A percentile compares a stretch with the other conserved stretches of the same genome.
Evolutionary conservation across 352 stramenopile genomes (phyloP).

Genomic region (Globisporangium carolinianum): DNA sequence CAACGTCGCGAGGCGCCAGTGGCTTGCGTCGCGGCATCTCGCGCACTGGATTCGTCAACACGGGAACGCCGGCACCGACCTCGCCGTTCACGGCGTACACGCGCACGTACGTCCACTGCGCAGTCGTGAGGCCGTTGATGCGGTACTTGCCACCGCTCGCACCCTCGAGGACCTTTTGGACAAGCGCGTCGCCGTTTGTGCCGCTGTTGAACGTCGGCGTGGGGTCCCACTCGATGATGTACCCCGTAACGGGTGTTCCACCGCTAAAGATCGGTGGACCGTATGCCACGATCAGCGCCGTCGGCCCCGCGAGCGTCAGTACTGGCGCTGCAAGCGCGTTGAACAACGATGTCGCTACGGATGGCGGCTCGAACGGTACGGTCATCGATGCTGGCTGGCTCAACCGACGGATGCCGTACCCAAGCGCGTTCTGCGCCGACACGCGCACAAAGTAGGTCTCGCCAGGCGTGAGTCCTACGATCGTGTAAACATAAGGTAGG

Average conservation of each 20-base stretch:
- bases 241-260: conserved; percentile 81
- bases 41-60: conserved; percentile 33
- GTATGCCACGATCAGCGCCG: conserved; percentile 75
- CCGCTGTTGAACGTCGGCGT: conserved; percentile 71
- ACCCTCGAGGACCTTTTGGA: conserved; percentile 21
- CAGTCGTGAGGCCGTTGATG: conserved; percentile 43
- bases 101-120: conserved; percentile 51
- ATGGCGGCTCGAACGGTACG: conserved; percentile 64
- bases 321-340: conserved; percentile 46
- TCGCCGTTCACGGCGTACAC: conserved; percentile 66
- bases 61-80: conserved; percentile 31
- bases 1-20: conserved; percentile 20
- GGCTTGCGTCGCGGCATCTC: conserved; percentile 72
- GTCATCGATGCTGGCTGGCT: conserved; percentile 44
- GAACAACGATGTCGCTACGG: conserved; percentile 48
- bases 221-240: conserved; percentile 89
- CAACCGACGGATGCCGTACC: conserved; percentile 48
- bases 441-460: conserved; percentile 66
- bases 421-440: conserved; percentile 54
- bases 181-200: conserved; percentile 41
- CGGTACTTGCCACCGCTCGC: conserved; percentile 24
- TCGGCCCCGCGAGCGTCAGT: conserved; percentile 61
- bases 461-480: conserved; percentile 49
- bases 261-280: conserved; percentile 79
- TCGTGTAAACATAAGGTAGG: conserved; percentile 43